A percentile compares a stretch with the other conserved stretches of the same genome.
Conservation (phyloP, 2,329 filamentous ascomycete species). For the Ophiostoma himal-ulmi region DNA sequence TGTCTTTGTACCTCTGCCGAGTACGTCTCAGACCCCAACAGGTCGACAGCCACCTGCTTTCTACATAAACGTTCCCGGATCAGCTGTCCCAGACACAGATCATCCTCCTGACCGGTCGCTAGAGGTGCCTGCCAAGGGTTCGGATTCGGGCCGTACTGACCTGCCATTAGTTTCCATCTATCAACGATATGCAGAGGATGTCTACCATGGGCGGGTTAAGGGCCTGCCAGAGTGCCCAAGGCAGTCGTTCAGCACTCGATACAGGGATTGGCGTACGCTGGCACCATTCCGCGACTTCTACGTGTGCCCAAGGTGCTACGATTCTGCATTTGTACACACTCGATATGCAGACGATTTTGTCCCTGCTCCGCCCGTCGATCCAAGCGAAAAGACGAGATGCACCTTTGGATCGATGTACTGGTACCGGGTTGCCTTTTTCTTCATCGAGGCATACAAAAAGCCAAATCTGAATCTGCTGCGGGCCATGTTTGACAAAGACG, state of each 20-base stretch:
- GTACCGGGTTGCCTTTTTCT: conserved; percentile 77
- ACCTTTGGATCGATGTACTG: conserved; percentile 73
- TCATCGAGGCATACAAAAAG: conserved; percentile 65
- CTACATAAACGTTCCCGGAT: conserved; percentile 19
- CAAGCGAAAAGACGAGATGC: conserved; percentile 59
- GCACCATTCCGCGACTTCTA: conserved; percentile 65
- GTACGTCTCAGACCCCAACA: background rate
- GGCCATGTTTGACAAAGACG: conserved; percentile 56
- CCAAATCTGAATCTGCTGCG: conserved; percentile 64
- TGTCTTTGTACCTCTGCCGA: conserved; percentile 15
- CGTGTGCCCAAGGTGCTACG: conserved; percentile 77
- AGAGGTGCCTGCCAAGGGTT: conserved; percentile 23
- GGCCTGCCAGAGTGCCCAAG: conserved; percentile 65
- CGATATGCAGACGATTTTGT: conserved; percentile 63
- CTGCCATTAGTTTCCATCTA: conserved; percentile 36
- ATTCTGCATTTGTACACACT: conserved; percentile 60
- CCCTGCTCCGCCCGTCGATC: conserved; percentile 51
- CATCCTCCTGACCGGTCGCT: background rate
- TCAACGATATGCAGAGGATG: conserved; percentile 51
- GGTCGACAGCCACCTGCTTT: conserved; percentile 17
- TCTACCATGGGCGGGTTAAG: conserved; percentile 38
- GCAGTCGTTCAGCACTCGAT: conserved; percentile 53
- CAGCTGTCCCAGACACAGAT: background rate
- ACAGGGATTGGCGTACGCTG: conserved; percentile 64
- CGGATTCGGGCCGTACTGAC: conserved; percentile 31